Percentiles rank a stretch among this genome's conserved stretches.
phyloP scores from a whole-genome alignment of 345 rosid genomes.

The Gossypium arboreum region DNA sequence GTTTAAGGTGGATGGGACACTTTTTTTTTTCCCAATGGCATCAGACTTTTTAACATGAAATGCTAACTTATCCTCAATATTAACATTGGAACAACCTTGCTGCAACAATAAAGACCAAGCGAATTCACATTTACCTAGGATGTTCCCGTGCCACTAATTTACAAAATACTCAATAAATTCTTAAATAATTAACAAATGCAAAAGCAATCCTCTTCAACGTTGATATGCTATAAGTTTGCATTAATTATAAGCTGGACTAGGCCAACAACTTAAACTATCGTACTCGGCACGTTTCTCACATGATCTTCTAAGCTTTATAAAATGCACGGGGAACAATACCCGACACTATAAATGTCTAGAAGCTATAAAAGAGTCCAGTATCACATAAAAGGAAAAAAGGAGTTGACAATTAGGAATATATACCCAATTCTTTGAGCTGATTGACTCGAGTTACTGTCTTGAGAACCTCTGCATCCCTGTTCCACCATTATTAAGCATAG shows the following conservation, averaged over 20 bases:
- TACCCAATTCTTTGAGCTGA: slow-evolving; percentile 89
- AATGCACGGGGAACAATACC: neutral
- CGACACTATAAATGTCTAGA: neutral
- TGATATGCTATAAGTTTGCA: neutral
- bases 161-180: slow-evolving; percentile 1
- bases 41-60: neutral
- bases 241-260: neutral
- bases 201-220: neutral
- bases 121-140: neutral
- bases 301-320: neutral
- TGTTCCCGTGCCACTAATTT: neutral
- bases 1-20: neutral
- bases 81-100: neutral
- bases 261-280: neutral
- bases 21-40: neutral
- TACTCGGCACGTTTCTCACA: neutral
- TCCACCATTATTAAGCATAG: slow-evolving; percentile 7
- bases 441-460: slow-evolving; percentile 68
- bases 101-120: neutral
- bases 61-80: neutral
- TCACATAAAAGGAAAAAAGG: neutral
- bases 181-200: neutral
- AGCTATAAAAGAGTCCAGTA: neutral
- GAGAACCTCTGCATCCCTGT: slow-evolving; percentile 80
- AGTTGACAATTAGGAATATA: neutral